Base-by-base conservation (phyloP, 169 alveolate genomes). In the Plasmodium ovale region DNA sequence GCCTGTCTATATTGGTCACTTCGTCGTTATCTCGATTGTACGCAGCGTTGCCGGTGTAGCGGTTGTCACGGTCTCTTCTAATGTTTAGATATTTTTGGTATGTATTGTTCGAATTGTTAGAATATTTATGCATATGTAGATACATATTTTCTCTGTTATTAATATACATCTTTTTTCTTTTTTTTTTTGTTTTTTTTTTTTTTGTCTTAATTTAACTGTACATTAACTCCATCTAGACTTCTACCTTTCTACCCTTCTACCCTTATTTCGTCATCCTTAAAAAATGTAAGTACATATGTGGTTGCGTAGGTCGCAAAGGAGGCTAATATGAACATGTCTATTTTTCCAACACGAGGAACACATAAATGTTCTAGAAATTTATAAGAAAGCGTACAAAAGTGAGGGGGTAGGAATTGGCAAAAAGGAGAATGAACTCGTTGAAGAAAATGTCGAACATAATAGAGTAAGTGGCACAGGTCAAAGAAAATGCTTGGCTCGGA, bases 81-180 rank as follows among this genome's bases (percentile, higher is more conserved):
- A 72, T 44, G 27, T 77, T 77, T n/a, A 77, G 62, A 37, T 59
- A 54, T 39, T 60, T 77, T 6, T 64, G 42, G 56, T 77, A 77
- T 53, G 68, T 77, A 67, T 42, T 77, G 16, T 77, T 68, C 39
- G 31, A 64, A 60, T 16, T 53, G 33, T 53, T 70, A 3, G 33
- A 16, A 37, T 70, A 10, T 19, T 70, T 70, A 33, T 77, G 44
- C 87, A 37, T 33, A 47, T 72, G 87, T 56, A 62, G 62, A 77
- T 49, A 33, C 88, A 54, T 77, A 77, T 77, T 68, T 77, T 67
- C 77, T 77, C 37, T 59, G 12, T 54, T 77, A 53, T 53, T 23
- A 77, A 77, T 19, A 77, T 59, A 62, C 88, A 77, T 77, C 47
- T 77, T 77, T 77, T 16, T 47, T 29, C 44, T n/a, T n/a, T n/a